Base-by-base conservation (phyloP, 768 basidiomycete genomes). In the Amanita brunnescens region DNA sequence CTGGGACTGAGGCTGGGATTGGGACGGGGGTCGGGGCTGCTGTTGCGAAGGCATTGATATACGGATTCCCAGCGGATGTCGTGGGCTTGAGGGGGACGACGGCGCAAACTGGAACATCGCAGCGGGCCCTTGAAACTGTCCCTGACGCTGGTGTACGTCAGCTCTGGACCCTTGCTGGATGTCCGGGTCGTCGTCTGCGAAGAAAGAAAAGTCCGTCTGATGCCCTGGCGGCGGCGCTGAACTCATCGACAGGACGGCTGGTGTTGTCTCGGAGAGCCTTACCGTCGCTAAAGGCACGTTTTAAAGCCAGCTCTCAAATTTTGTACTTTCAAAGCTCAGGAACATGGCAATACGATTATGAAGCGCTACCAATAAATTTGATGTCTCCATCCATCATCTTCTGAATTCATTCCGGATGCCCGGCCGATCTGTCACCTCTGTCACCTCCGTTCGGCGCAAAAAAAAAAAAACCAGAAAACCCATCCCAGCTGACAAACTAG, bases 201-300 rank as follows among this genome's bases (percentile, higher is more conserved):
- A 49, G 23, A 50, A 33, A 40, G 56, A 55, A 20, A 52, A 16
- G 16, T 45, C 34, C 18, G 52, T 54, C 43, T 58, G 50, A 18
- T 52, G 48, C 18, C 52, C 44, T 41, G 52, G 54, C 12, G 26
- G 46, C 16, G 37, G 47, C 20, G 48, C 26, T 29, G 26, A 13
- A 21, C 54, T 53, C 55, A 56, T 56, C 30, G 20, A 20, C 9
- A 4, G 3, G 21, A 46, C n/a, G 45, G 14, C 20, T 18, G 45
- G 9, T 23, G 45, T 47, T 30, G 45, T 16, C n/a, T n/a, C n/a
- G n/a, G n/a, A n/a, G n/a, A n/a, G n/a, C n/a, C n/a, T n/a, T n/a
- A n/a, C n/a, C n/a, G n/a, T n/a, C n/a, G n/a, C n/a, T n/a, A n/a
- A n/a, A n/a, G n/a, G n/a, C n/a, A n/a, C n/a, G n/a, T n/a, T n/a